Percentiles rank a stretch among this genome's conserved stretches.
Conservation (phyloP, 768 basidiomycete species). For the Kwoniella sp. region DNA sequence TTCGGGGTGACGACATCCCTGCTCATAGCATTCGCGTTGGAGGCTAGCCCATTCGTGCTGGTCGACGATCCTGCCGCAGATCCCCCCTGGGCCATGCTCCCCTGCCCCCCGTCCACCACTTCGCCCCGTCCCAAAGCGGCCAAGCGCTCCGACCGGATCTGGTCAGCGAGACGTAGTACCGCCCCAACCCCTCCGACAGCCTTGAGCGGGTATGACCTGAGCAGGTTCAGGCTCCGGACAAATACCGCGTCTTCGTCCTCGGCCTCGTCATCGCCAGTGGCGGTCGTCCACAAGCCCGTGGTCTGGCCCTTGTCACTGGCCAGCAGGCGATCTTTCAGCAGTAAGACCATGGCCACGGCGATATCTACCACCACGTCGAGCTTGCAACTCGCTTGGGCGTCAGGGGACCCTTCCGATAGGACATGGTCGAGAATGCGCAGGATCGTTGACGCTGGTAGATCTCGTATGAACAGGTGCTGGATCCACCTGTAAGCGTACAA, state of each 20-base stretch:
- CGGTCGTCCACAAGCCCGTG: not conserved
- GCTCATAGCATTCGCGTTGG: not conserved
- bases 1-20: not conserved
- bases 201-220: constrained; percentile 34
- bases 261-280: constrained; percentile 16
- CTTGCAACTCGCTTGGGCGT: constrained; percentile 22
- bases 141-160: constrained; percentile 22
- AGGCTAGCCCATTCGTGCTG: not conserved
- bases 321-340: constrained; percentile 27
- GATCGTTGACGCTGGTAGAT: constrained; percentile 20
- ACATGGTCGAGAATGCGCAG: constrained; percentile 41
- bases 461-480: constrained; percentile 23
- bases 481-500: constrained; percentile 43
- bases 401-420: constrained; percentile 26
- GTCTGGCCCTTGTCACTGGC: not conserved
- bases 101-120: constrained; percentile 6
- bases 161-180: constrained; percentile 21
- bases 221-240: constrained; percentile 24
- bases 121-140: constrained; percentile 17
- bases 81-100: not conserved
- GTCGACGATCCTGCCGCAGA: too few species aligned
- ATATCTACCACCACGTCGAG: constrained; percentile 40
- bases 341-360: constrained; percentile 40
- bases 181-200: constrained; percentile 29
- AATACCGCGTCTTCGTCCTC: constrained; percentile 22